These are phyloP conservation scores for Prunus dulcis DNA, from an alignment of 306 rosid species.

Conservation along the genomic window DNA sequence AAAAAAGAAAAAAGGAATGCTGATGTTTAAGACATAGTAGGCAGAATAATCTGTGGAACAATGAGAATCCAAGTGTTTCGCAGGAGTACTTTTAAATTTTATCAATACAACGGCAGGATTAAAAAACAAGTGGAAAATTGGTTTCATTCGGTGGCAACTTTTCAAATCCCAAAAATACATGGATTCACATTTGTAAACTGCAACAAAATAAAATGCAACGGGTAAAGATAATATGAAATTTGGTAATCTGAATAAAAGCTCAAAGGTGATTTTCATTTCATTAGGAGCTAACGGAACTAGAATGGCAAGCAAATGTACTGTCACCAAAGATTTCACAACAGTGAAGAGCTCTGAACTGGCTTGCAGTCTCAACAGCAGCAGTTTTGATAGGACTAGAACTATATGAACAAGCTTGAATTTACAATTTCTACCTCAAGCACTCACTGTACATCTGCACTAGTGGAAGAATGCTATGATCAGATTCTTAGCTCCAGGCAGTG, in stretches of 20 bases:
- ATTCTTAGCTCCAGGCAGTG: constrained; percentile 20
- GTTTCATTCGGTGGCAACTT: too few species aligned
- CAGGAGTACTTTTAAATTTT: too few species aligned
- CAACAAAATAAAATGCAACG: background rate
- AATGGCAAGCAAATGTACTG: background rate
- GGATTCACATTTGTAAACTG: background rate
- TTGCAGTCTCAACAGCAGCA: background rate
- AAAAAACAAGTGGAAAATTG: too few species aligned
- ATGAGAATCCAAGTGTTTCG: too few species aligned
- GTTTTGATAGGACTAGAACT: constrained; percentile 4
- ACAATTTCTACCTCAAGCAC: constrained; percentile 42
- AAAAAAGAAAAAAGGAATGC: too few species aligned
- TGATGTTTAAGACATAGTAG: too few species aligned
- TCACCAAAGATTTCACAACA: background rate
- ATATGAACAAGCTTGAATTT: constrained; percentile 32
- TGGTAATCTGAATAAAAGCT: background rate
- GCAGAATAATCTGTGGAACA: too few species aligned
- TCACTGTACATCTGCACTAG: constrained; percentile 37
- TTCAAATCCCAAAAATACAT: background rate
- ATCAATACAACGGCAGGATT: too few species aligned
- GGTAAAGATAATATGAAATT: background rate
- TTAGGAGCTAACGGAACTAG: background rate
- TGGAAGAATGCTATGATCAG: constrained; percentile 20
- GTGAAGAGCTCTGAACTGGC: constrained; percentile 6
- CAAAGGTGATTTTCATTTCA: background rate